These are phyloP conservation scores for Chlorophyllum brunneum DNA, from an alignment of 768 basidiomycete genomes.

Conservation along the genomic window DNA sequence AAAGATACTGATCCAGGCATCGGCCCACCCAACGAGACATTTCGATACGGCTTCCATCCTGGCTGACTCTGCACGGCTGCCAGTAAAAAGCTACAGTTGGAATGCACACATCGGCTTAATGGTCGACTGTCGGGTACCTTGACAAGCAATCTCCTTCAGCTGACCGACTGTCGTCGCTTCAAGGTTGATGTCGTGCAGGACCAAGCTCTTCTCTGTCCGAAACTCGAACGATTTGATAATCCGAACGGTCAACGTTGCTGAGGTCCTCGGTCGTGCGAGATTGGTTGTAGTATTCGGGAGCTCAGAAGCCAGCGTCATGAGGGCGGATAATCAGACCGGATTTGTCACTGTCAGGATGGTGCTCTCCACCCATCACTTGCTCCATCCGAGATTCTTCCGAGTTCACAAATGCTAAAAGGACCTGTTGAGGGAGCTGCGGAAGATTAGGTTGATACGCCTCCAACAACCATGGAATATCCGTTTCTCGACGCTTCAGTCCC, in stretches of 20 bases:
- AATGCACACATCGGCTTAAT: constrained; percentile 9
- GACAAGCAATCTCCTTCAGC: constrained; percentile 67
- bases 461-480: constrained; percentile 26
- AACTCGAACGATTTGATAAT: constrained; percentile 95
- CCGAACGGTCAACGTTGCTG: constrained; percentile 85
- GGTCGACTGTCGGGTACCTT: constrained; percentile 43
- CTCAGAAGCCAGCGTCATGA: constrained; percentile 8
- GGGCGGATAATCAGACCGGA: no score
- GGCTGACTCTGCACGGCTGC: constrained; percentile 68
- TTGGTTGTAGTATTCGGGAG: constrained; percentile 50
- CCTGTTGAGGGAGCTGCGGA: neutral
- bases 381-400: constrained; percentile 1
- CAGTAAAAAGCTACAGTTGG: constrained; percentile 5
- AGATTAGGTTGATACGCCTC: neutral
- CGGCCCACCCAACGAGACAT: constrained; percentile 57
- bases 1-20: constrained; percentile 1
- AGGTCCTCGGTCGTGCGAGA: constrained; percentile 58
- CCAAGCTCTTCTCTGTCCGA: constrained; percentile 83
- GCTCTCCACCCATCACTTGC: no score
- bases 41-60: constrained; percentile 89
- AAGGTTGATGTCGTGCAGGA: constrained; percentile 80
- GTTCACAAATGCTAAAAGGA: neutral
- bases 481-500: constrained; percentile 54
- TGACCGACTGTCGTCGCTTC: constrained; percentile 71
- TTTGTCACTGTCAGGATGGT: no score